A percentile compares a stretch with the other conserved stretches of the same genome.
Conservation (phyloP, 805 yeast genomes). For the Danielia oregonensis region DNA sequence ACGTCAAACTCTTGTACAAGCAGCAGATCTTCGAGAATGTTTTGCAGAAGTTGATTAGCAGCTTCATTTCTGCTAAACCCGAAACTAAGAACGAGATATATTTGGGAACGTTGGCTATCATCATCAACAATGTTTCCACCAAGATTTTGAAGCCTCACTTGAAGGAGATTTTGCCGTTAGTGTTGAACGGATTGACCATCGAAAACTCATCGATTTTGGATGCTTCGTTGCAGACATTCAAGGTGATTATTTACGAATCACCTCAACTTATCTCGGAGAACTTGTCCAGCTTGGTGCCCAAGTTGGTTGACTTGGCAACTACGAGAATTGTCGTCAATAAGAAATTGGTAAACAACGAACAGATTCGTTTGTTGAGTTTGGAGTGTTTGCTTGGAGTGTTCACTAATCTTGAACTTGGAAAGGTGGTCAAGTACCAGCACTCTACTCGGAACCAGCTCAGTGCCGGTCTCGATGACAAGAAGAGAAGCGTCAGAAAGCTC, state of each 20-base stretch:
- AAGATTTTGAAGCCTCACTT: constrained; percentile 64
- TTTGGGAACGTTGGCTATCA: constrained; percentile 61
- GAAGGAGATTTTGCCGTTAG: constrained; percentile 61
- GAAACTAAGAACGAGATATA: constrained; percentile 43
- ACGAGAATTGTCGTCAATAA: constrained; percentile 12
- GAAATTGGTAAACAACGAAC: constrained; percentile 34
- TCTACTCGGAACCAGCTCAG: constrained; percentile 46
- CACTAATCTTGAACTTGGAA: constrained; percentile 28
- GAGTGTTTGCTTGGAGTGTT: constrained; percentile 48
- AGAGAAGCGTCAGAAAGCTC: constrained; percentile 68
- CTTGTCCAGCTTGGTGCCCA: constrained; percentile 54
- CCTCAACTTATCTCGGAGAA: constrained; percentile 51
- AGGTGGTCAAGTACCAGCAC: constrained; percentile 49
- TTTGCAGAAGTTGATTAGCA: constrained; percentile 52
- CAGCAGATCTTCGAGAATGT: constrained; percentile 69
- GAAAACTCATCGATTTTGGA: constrained; percentile 46
- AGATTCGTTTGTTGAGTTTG: constrained; percentile 55
- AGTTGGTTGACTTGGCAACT: constrained; percentile 40
- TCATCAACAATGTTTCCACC: constrained; percentile 62
- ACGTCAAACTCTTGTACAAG: constrained; percentile 67
- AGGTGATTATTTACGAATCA: constrained; percentile 51
- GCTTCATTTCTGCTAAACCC: constrained; percentile 27
- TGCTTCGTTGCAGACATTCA: constrained; percentile 60
- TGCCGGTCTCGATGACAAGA: constrained; percentile 64
- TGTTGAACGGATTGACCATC: constrained; percentile 59